A percentile compares a stretch with the other conserved stretches of the same genome.
Evolutionary conservation across 495 filamentous ascomycete species (phyloP).

Genomic region (Aspergillus carlsbadensis): DNA sequence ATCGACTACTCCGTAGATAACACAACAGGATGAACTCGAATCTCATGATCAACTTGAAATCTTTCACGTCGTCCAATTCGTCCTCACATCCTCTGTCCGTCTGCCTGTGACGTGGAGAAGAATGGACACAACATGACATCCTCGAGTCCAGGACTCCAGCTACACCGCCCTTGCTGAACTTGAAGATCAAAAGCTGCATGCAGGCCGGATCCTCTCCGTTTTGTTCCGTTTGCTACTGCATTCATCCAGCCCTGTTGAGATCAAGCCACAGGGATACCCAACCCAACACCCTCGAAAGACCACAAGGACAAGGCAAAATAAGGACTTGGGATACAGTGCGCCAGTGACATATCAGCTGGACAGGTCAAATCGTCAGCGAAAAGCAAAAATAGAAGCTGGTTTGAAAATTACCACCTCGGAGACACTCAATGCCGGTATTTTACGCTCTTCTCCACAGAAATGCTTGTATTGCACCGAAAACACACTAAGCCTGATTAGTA

Average conservation of each 20-base stretch:
- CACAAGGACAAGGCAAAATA: background rate
- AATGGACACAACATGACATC: conserved; percentile 8
- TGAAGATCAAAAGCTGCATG: conserved; percentile 14
- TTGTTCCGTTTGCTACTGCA: conserved; percentile 17
- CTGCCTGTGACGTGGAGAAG: conserved; percentile 1
- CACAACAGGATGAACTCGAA: background rate
- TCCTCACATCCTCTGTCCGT: background rate
- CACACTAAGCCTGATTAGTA: conserved; percentile 10
- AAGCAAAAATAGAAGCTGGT: background rate
- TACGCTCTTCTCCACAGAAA: background rate
- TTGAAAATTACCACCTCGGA: background rate
- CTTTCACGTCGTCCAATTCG: background rate
- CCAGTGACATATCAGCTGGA: conserved; percentile 21
- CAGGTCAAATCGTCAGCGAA: conserved; percentile 12
- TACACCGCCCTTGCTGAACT: conserved; percentile 20
- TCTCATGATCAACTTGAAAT: background rate
- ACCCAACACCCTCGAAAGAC: background rate
- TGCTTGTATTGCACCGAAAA: background rate
- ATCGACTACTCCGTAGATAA: background rate
- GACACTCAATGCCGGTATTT: background rate
- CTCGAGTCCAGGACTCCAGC: conserved; percentile 7
- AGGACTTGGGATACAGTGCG: background rate
- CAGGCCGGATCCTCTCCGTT: conserved; percentile 10
- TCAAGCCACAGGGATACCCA: background rate
- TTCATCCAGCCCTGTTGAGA: conserved; percentile 9